phyloP scores from a whole-genome alignment of 257 asterid genomes.

The Jacaranda copaia region DNA sequence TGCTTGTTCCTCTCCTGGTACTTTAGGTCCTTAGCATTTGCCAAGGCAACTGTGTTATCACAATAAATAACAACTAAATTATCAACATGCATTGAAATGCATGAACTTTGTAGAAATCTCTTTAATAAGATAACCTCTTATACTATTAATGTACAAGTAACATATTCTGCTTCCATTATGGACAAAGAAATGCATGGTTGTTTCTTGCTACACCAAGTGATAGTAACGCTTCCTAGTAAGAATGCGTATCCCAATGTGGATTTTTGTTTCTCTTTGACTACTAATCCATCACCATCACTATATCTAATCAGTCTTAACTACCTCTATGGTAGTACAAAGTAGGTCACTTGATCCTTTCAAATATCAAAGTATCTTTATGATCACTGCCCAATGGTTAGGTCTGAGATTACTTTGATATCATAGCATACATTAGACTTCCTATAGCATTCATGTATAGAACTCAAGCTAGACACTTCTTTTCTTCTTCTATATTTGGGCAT shows the following conservation, averaged over 20 bases:
- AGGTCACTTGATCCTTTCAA: neutral
- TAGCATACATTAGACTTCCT: neutral
- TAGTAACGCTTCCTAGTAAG: neutral
- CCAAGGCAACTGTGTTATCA: neutral
- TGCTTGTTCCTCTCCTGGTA: neutral
- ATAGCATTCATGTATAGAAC: neutral
- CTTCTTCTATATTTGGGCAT: neutral
- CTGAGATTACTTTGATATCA: conserved; percentile 3
- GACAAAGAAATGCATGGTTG: neutral
- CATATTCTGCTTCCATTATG: neutral
- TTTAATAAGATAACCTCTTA: neutral
- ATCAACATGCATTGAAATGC: neutral
- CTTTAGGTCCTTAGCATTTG: neutral
- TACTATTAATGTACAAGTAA: neutral
- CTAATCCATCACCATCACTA: neutral
- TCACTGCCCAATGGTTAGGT: neutral
- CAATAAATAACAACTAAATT: neutral
- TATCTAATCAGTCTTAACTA: neutral
- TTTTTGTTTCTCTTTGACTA: neutral
- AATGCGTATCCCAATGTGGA: neutral
- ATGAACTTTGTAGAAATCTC: neutral
- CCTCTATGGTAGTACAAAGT: neutral
- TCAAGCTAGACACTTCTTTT: neutral
- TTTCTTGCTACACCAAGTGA: neutral
- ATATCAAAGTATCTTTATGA: neutral